Evolutionary conservation across 2,329 filamentous ascomycete genomes (phyloP).

Genomic region (Fusarium dlaminii): DNA sequence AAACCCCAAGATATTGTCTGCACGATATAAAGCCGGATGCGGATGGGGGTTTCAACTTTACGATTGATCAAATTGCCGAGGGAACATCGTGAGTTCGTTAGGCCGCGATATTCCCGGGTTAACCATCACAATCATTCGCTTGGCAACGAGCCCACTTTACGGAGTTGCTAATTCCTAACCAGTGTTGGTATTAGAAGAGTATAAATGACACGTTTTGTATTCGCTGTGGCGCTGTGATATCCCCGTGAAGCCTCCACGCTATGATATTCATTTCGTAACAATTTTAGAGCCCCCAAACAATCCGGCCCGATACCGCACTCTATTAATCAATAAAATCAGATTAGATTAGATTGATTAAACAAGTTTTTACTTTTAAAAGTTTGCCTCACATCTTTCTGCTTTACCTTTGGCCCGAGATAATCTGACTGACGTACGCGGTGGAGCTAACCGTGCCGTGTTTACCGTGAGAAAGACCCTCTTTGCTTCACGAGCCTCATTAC

Average conservation of each 20-base stretch:
- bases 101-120: neutral
- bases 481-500: neutral
- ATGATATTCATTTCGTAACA: neutral
- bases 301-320: neutral
- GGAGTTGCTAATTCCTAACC: neutral
- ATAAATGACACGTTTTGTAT: neutral
- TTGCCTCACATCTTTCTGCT: neutral
- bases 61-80: neutral
- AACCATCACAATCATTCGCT: neutral
- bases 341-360: constrained; percentile 33
- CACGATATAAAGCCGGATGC: neutral
- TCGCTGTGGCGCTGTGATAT: neutral
- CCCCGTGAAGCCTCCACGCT: neutral
- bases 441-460: constrained; percentile 14
- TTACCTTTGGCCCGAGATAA: neutral
- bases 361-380: neutral
- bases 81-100: neutral
- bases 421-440: constrained; percentile 9
- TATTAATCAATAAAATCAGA: constrained; percentile 16
- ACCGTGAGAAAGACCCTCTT: constrained; percentile 5
- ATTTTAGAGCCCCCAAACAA: neutral
- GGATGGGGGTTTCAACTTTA: neutral
- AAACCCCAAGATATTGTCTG: neutral
- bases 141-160: neutral
- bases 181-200: neutral